Evolutionary conservation across 2,329 filamentous ascomycete genomes (phyloP), one percentile per base, ranked within the genome.

Genomic region (Trichoderma simmonsii): DNA sequence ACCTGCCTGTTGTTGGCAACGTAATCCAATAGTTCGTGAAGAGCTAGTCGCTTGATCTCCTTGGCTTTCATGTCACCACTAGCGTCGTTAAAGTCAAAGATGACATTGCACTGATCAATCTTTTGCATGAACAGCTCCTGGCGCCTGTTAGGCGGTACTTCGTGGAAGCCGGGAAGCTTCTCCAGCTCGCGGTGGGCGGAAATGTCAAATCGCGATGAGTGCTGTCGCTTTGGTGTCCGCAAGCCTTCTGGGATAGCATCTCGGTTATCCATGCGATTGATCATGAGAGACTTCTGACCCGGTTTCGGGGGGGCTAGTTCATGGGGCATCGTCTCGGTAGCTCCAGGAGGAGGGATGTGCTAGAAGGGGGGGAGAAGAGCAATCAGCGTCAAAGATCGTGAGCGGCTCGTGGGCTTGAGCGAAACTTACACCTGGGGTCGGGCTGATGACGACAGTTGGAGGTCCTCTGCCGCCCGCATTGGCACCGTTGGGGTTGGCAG

Each of bases 111-210:
- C 82, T 99, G 96, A 79, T 98, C 96, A 77, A 99, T 96, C 87
- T 99, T 99, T 81, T 98, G 95, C 95, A 99, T 98, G 84, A 99
- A 99, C 21, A 99, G 89, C 77, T 98, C 95, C 83, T 98, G 95
- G 74, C 96, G 90, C 74, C 95, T 91, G 80, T 97, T 97, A 18
- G 96, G 96, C 12, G 95, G 93, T 30, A 98, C 96, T 83, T 99
- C 96, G 79, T 99, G 96, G 83, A 99, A 99, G 43, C 96, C 96
- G 1, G 96, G 95, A 28, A 99, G 87, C 84, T 99, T 99, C 82
- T 99, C 96, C 65, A 99, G 87, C 82, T 99, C 96, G 78, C 96
- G 90, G 81, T 98, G 95, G 74, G 97, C 94, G 4, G 96, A 99
- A 75, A 99, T 97, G 81, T 99, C 95, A 81, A 99, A 99, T 74